Conservation (phyloP, 257 asterid genomes). For the Lavandula angustifolia region DNA sequence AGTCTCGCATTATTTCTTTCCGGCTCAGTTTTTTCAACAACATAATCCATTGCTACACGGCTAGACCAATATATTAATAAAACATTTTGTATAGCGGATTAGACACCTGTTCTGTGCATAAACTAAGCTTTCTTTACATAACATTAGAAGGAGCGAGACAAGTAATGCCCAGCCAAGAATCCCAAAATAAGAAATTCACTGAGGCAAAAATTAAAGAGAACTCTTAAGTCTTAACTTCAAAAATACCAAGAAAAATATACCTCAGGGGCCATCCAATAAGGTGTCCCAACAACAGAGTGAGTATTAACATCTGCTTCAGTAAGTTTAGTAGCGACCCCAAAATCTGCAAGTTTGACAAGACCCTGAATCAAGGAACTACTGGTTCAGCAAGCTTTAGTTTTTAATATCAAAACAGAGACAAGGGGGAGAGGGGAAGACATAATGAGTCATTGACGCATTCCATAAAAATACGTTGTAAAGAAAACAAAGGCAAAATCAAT, state of each 20-base stretch:
- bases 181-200: constrained; percentile 20
- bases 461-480: constrained; percentile 17
- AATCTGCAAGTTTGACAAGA: constrained; percentile 99
- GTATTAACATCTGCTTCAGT: constrained; percentile 94
- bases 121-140: constrained; percentile 1
- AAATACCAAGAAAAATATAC: constrained; percentile 39
- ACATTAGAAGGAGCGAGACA: constrained; percentile 4
- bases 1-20: constrained; percentile 9
- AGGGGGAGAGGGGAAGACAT: background rate
- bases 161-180: constrained; percentile 10
- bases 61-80: background rate
- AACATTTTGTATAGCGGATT: background rate
- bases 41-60: background rate
- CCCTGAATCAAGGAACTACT: constrained; percentile 62
- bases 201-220: background rate
- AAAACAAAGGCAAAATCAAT: background rate
- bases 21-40: background rate
- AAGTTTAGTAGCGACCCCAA: constrained; percentile 96
- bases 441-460: constrained; percentile 7
- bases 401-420: constrained; percentile 6
- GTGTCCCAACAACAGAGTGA: constrained; percentile 98
- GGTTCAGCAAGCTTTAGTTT: constrained; percentile 22
- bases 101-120: background rate
- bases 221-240: constrained; percentile 5
- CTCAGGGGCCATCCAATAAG: constrained; percentile 99